Base-by-base conservation (phyloP, 208 protist genomes). In the Leptomonas seymouri region DNA sequence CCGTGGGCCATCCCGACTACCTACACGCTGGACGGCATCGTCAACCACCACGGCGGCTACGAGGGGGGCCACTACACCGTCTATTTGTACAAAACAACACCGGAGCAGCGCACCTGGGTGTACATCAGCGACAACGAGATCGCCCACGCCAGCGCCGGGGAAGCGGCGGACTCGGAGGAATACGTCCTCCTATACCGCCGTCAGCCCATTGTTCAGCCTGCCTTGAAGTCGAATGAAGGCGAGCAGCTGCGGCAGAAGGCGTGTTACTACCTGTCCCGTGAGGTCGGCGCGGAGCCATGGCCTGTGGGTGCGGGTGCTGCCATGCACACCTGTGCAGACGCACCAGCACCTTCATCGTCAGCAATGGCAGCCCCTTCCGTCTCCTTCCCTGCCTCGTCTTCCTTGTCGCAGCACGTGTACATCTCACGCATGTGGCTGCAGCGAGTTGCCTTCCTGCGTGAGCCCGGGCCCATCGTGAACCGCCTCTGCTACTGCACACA, bases 121-220 rank as follows among this genome's bases (percentile, higher is more conserved):
- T 83, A 88, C 67, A 71, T 93, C 31, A 96, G 85, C 76, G 93
- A 97, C 74, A 79, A 93, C 18, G 78, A 77, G 49, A 58, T 94
- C 9, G 48, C n/a, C 21, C 0, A 42, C 20, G 85, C 76, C 7
- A 58, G 65, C 5, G 55, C 74, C 18, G 67, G 51, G 3, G 85
- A 86, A 18, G 86, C 95, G 39, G 78, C 81, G 0, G 78, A 94
- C 71, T 83, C 84, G 6, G 85, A 96, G 71, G 86, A 94, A 63
- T 97, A 97, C 74, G 50, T 97, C 12, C 62, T 97, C 16, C 45
- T 95, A 54, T 97, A 97, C 76, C 84, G 83, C 50, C 86, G 91
- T 50, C 93, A 97, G 67, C 65, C 78, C n/a, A 45, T 93, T 25
- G 61, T 83, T 23, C 44, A 79, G 57, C 73, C 56, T 0, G 44